These are phyloP conservation scores for Mortierella sp. DNA, from an alignment of 371 early-diverging fungal genomes.

Conservation along the genomic window DNA sequence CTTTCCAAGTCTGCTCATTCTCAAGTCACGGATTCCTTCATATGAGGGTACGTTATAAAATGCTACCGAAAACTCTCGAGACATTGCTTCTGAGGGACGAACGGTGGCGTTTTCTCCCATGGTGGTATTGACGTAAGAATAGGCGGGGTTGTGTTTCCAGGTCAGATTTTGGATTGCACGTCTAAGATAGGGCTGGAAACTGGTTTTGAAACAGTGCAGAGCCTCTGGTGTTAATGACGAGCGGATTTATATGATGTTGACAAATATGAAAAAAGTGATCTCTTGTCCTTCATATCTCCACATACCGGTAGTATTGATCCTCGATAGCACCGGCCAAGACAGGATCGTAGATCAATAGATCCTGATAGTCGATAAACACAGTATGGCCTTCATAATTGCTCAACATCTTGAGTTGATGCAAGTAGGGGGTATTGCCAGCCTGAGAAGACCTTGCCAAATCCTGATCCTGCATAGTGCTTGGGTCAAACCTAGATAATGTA, in stretches of 20 bases:
- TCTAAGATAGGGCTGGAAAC: conserved; percentile 88
- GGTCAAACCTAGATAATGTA: conserved; percentile 35
- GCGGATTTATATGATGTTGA: not conserved
- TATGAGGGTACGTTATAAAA: conserved; percentile 79
- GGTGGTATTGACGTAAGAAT: conserved; percentile 63
- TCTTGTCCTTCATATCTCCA: not conserved
- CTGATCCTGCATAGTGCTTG: conserved; percentile 55
- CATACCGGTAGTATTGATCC: conserved; percentile 84
- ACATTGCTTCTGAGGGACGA: conserved; percentile 45
- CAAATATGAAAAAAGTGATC: not conserved
- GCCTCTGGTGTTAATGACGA: not conserved
- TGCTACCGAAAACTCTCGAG: conserved; percentile 81
- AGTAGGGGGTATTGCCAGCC: conserved; percentile 58
- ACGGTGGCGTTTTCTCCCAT: conserved; percentile 28
- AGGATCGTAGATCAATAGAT: conserved; percentile 74
- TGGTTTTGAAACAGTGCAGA: conserved; percentile 24
- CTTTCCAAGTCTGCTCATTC: conserved; percentile 89
- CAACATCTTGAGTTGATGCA: conserved; percentile 71
- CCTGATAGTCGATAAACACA: conserved; percentile 83
- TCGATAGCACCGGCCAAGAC: conserved; percentile 76
- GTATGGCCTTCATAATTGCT: conserved; percentile 74
- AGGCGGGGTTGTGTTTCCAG: conserved; percentile 73
- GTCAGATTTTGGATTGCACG: conserved; percentile 88
- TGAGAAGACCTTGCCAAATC: conserved; percentile 37
- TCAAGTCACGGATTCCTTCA: conserved; percentile 88